Conservation (phyloP, 768 basidiomycete genomes). For the Hydnum rufescens region DNA sequence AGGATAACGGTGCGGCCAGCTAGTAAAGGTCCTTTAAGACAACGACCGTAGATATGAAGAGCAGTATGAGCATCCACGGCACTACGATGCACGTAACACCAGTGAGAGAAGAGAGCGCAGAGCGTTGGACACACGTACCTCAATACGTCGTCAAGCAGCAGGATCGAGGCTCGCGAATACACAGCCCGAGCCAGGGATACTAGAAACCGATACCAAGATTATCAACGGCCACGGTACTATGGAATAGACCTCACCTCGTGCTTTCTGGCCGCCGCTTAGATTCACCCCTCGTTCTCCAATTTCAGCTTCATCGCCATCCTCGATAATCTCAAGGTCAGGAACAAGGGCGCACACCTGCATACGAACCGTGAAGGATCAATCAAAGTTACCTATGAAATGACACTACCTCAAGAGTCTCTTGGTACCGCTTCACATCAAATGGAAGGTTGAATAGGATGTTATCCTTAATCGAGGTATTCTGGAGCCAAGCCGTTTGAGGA, state of each 20-base stretch:
- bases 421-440: constrained; percentile 50
- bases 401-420: constrained; percentile 56
- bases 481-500: constrained; percentile 39
- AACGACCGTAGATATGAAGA: constrained; percentile 38
- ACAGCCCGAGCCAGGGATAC: constrained; percentile 23
- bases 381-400: too few relatives aligned
- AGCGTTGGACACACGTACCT: constrained; percentile 3
- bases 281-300: constrained; percentile 11
- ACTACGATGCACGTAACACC: neutral
- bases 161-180: constrained; percentile 25
- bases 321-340: constrained; percentile 64
- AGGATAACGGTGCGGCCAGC: constrained; percentile 43
- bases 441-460: constrained; percentile 73
- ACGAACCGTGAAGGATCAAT: too few relatives aligned
- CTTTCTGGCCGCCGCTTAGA: constrained; percentile 2
- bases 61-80: constrained; percentile 44
- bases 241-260: neutral
- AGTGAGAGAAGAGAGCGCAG: neutral
- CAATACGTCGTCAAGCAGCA: constrained; percentile 27
- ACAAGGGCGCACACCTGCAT: constrained; percentile 63
- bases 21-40: constrained; percentile 47
- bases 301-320: constrained; percentile 47
- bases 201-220: too few relatives aligned
- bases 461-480: constrained; percentile 48
- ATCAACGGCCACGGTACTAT: too few relatives aligned